A percentile compares a stretch with the other conserved stretches of the same genome.
Evolutionary conservation across 164 flowering plant species (phyloP).

Genomic region (Brasenia schreberi): DNA sequence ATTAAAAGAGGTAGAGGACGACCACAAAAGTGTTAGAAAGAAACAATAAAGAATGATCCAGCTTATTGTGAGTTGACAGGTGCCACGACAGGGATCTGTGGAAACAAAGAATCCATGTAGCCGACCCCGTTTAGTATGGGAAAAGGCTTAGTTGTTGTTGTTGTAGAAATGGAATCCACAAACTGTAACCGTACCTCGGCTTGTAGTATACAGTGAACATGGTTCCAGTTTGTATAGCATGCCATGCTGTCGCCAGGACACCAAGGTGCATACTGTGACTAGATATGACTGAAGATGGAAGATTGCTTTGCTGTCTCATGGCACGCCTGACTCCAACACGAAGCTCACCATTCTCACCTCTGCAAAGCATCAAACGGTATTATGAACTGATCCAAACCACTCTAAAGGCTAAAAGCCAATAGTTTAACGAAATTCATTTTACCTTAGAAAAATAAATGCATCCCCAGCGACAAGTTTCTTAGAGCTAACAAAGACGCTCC

Average conservation of each 20-base stretch:
- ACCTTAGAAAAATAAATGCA: slow-evolving; percentile 39
- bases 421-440: no score
- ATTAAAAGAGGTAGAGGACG: no score
- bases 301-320: slow-evolving; percentile 12
- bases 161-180: no score
- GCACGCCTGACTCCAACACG: slow-evolving; percentile 47
- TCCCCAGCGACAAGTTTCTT: slow-evolving; percentile 54
- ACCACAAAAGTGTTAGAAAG: no score
- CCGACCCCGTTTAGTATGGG: no score
- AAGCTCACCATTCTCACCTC: slow-evolving; percentile 44
- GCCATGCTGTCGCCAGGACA: slow-evolving; percentile 40
- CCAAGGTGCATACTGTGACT: slow-evolving; percentile 53
- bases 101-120: no score
- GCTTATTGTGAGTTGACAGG: no score
- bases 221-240: slow-evolving; percentile 42
- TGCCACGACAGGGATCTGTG: no score
- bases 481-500: slow-evolving; percentile 48
- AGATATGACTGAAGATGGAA: slow-evolving; percentile 34
- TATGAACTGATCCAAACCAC: no score
- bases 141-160: no score
- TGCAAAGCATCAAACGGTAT: slow-evolving; percentile 7
- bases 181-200: slow-evolving; percentile 30
- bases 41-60: no score
- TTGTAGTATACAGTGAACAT: slow-evolving; percentile 38
- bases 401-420: no score